Conservation (phyloP, 768 basidiomycete genomes). For the Leccinum obscurum region DNA sequence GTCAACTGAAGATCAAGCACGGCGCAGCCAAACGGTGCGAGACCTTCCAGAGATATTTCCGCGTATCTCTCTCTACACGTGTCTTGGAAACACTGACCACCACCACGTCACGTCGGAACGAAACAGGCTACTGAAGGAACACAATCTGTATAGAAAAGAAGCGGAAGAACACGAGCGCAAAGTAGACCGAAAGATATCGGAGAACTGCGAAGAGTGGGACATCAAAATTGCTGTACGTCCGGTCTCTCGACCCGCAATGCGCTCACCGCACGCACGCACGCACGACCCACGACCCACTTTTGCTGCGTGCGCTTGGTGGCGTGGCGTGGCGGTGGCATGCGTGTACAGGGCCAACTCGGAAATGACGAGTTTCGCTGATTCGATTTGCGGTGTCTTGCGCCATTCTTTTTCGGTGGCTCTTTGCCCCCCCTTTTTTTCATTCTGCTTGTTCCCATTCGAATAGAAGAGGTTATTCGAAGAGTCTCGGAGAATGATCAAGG, state of each 20-base stretch:
- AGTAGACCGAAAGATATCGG: slow-evolving; percentile 60
- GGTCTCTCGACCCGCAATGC: slow-evolving; percentile 10
- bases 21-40: slow-evolving; percentile 63
- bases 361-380: slow-evolving; percentile 28
- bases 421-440: background rate
- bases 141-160: slow-evolving; percentile 65
- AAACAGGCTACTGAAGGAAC: slow-evolving; percentile 67
- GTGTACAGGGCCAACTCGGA: slow-evolving; percentile 25
- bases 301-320: slow-evolving; percentile 19
- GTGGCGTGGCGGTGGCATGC: slow-evolving; percentile 8
- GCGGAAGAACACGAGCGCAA: slow-evolving; percentile 55
- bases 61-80: slow-evolving; percentile 10
- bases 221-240: slow-evolving; percentile 68
- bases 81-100: slow-evolving; percentile 8
- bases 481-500: slow-evolving; percentile 77
- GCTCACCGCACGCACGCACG: slow-evolving; percentile 4
- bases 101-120: slow-evolving; percentile 11
- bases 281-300: background rate
- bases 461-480: slow-evolving; percentile 73
- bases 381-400: slow-evolving; percentile 9
- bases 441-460: slow-evolving; percentile 5
- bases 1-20: slow-evolving; percentile 78
- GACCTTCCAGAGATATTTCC: slow-evolving; percentile 17
- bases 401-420: slow-evolving; percentile 17
- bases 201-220: slow-evolving; percentile 72